Conservation (phyloP, 345 rosid species). For the Populus pruinosa region DNA sequence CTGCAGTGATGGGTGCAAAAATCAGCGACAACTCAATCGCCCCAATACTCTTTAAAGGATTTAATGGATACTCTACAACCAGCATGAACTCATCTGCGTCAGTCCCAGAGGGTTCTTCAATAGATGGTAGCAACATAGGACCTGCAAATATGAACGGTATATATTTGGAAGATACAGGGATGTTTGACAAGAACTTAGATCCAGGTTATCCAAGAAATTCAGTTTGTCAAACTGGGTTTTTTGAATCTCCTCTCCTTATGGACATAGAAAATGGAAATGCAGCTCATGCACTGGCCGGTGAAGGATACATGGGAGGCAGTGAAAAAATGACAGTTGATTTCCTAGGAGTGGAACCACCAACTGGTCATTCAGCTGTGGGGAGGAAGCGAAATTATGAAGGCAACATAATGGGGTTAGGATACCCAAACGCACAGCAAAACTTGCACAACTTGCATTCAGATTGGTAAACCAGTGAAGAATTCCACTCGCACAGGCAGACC, state of each 20-base stretch:
- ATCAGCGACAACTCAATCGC: slow-evolving; percentile 45
- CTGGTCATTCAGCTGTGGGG: slow-evolving; percentile 21
- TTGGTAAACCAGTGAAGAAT: slow-evolving; percentile 22
- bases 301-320: slow-evolving; percentile 22
- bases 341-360: slow-evolving; percentile 42
- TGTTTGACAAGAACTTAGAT: slow-evolving; percentile 16
- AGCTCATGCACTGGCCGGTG: slow-evolving; percentile 9
- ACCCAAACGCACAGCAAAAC: slow-evolving; percentile 21
- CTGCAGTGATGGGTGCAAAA: slow-evolving; percentile 58
- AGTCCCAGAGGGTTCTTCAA: slow-evolving; percentile 22
- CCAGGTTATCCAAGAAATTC: slow-evolving; percentile 15
- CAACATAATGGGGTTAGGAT: slow-evolving; percentile 18
- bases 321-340: slow-evolving; percentile 46
- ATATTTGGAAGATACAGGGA: slow-evolving; percentile 16
- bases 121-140: slow-evolving; percentile 9
- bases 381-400: slow-evolving; percentile 24
- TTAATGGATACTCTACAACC: slow-evolving; percentile 37
- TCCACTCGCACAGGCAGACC: neutral
- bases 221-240: slow-evolving; percentile 16
- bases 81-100: slow-evolving; percentile 26
- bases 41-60: slow-evolving; percentile 49
- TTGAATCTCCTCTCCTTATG: slow-evolving; percentile 18
- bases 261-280: slow-evolving; percentile 19
- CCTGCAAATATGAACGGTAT: slow-evolving; percentile 10
- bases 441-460: slow-evolving; percentile 32